phyloP scores from a whole-genome alignment of 352 stramenopile genomes.

The Globisporangium acanthophoron region DNA sequence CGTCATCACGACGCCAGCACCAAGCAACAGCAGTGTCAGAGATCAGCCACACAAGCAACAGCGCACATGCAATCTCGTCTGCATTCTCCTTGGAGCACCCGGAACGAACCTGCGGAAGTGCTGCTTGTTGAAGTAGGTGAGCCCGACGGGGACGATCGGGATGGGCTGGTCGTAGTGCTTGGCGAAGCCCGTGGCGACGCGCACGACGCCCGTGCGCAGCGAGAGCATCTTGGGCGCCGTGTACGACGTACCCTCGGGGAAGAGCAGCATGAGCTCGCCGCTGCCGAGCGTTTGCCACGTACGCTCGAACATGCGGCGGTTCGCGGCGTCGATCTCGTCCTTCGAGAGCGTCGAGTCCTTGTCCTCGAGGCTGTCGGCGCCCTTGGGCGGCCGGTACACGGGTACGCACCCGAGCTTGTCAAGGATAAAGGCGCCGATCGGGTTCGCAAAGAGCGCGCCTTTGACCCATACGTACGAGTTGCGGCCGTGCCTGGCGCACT shows the following conservation, averaged over 20 bases:
- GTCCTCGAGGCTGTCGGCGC: conserved; percentile 41
- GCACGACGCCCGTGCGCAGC: conserved; percentile 66
- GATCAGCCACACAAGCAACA: not conserved
- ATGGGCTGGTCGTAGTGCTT: conserved; percentile 67
- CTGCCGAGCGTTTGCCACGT: conserved; percentile 53
- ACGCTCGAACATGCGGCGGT: conserved; percentile 68
- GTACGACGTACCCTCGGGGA: conserved; percentile 78
- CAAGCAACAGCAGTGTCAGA: not conserved
- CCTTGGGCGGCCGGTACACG: conserved; percentile 54
- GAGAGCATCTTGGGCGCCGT: conserved; percentile 74
- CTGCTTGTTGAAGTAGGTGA: conserved; percentile 85
- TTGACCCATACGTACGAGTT: conserved; percentile 73
- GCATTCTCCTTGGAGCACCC: too few relatives aligned
- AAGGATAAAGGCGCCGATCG: conserved; percentile 31
- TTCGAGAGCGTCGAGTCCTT: conserved; percentile 57
- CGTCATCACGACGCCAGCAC: not conserved
- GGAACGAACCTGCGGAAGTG: conserved; percentile 44
- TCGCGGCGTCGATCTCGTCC: conserved; percentile 55
- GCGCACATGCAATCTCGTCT: too few relatives aligned
- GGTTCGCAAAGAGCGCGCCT: conserved; percentile 68
- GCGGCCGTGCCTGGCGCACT: conserved; percentile 44
- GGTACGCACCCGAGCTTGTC: conserved; percentile 52
- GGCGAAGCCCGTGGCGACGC: conserved; percentile 63
- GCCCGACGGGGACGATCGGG: conserved; percentile 57
- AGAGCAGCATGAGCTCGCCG: conserved; percentile 73